Evolutionary conservation across 1,284 basidiomycete genomes (phyloP), one percentile per base, ranked within the genome.

Genomic region (Puccinia triticina): DNA sequence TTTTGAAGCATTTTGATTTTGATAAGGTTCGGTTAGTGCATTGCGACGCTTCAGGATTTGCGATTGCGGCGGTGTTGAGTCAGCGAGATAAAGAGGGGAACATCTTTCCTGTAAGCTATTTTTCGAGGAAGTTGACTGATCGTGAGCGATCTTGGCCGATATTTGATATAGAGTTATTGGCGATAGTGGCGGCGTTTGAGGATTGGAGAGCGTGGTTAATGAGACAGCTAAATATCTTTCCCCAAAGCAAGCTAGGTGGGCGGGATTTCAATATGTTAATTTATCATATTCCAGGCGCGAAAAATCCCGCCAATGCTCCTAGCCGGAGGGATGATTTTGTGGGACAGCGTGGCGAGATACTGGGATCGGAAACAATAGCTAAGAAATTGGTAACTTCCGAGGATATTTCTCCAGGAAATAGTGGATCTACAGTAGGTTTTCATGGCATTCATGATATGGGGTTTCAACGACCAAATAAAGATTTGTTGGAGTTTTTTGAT

Each of bases 1-100:
- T 79, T 2, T 57, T 79, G 14, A 26, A 4, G 11, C 37, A 79
- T 71, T 69, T 79, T 71, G 34, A 55, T 79, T 79, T 79, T 79
- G 46, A n/a, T 50, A 69, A 67, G 34, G 34, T 18, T 4, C 7
- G 34, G 11, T 3, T 37, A 16, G 26, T 87, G 40, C 88, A 89
- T 11, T 71, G 55, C n/a, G 77, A 48, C 71, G 83, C 69, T 55
- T 84, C 80, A 8, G 80, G 83, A 55, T 84, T 64, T 59, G 78
- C 84, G 0, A n/a, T 83, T 4, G 57, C 79, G n/a, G 83, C 40
- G n/a, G 79, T 84, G 26, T 26, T 83, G 10, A 53, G 53, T 29
- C 83, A 84, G 43, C 71, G 61, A 21, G 81, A 82, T 61, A 21
- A n/a, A 16, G 48, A 82, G 21, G 76, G 82, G 1, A 7, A 74